A percentile compares a stretch with the other conserved stretches of the same genome.
Conservation (phyloP, 2,329 filamentous ascomycete species). For the Monilinia fructigena region DNA sequence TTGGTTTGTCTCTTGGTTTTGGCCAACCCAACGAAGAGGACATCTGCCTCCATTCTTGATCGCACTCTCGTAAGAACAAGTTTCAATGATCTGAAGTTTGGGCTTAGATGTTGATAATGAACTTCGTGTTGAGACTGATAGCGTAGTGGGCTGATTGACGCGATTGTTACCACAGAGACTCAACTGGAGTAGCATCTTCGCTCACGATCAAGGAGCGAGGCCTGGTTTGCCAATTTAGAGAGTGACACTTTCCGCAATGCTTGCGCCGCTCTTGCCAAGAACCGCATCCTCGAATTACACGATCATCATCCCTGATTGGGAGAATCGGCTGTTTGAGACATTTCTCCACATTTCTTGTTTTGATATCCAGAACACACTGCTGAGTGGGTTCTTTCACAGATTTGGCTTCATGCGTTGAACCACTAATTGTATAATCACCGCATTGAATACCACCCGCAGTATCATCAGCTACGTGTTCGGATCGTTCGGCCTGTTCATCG, state of each 20-base stretch:
- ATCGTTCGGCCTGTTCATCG: not conserved
- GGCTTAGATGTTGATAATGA: not conserved
- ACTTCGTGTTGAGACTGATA: not conserved
- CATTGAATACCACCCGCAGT: not conserved
- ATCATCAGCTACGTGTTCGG: not conserved
- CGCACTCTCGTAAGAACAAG: not conserved
- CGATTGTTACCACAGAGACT: not conserved
- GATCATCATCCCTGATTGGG: constrained; percentile 4
- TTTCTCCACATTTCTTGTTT: not conserved
- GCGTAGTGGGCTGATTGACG: not conserved
- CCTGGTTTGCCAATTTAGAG: not conserved
- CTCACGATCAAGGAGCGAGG: not conserved
- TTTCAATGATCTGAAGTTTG: not conserved
- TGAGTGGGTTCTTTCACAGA: not conserved
- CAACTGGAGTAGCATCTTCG: not conserved
- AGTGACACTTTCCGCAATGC: not conserved
- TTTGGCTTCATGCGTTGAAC: not conserved
- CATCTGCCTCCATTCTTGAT: constrained; percentile 1
- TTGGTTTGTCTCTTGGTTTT: constrained; percentile 4
- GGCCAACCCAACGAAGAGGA: not conserved
- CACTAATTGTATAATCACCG: not conserved
- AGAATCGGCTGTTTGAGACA: not conserved
- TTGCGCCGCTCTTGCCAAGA: constrained; percentile 12
- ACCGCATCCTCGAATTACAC: not conserved
- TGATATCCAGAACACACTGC: not conserved